A percentile compares a stretch with the other conserved stretches of the same genome.
phyloP scores from a whole-genome alignment of 805 yeast species.

The Metschnikowia kofuensis region DNA sequence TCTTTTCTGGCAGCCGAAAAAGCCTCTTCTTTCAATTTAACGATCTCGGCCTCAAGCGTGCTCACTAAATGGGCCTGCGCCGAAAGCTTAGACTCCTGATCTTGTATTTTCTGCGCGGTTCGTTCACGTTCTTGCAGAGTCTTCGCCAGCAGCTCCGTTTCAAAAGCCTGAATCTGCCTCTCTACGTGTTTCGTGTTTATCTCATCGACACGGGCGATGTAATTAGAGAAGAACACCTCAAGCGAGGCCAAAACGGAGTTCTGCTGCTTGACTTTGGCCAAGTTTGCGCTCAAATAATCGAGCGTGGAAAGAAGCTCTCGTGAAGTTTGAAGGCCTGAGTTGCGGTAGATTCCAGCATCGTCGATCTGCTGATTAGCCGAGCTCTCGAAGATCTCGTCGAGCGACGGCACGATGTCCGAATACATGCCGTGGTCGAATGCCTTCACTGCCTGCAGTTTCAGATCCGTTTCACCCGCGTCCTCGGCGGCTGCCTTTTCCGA shows the following conservation, averaged over 20 bases:
- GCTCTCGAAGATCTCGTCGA: slow-evolving; percentile 43
- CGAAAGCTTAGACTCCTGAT: slow-evolving; percentile 8
- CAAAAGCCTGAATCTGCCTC: slow-evolving; percentile 10
- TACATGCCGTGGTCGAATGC: slow-evolving; percentile 59
- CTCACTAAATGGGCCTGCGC: slow-evolving; percentile 11
- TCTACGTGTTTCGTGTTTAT: slow-evolving; percentile 8
- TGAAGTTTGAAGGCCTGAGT: slow-evolving; percentile 57
- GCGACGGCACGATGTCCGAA: slow-evolving; percentile 51
- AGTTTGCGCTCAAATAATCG: slow-evolving; percentile 49
- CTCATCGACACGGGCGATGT: slow-evolving; percentile 27
- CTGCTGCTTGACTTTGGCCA: slow-evolving; percentile 59
- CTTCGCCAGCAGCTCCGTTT: slow-evolving; percentile 2
- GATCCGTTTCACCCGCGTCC: neutral
- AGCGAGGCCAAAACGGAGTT: slow-evolving; percentile 53
- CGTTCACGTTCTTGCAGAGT: slow-evolving; percentile 10
- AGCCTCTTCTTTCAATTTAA: neutral
- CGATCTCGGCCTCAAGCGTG: slow-evolving; percentile 10
- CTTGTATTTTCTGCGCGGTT: slow-evolving; percentile 1
- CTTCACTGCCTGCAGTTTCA: slow-evolving; percentile 4
- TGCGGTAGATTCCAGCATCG: slow-evolving; percentile 52
- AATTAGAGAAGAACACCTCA: slow-evolving; percentile 52
- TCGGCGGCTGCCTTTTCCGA: neutral
- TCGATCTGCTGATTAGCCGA: slow-evolving; percentile 42
- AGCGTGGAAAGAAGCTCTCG: slow-evolving; percentile 55
- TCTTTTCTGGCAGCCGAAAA: neutral